These are phyloP conservation scores for Diaporthe aspalathi DNA, from an alignment of 2,329 filamentous ascomycete genomes.

Conservation along the genomic window DNA sequence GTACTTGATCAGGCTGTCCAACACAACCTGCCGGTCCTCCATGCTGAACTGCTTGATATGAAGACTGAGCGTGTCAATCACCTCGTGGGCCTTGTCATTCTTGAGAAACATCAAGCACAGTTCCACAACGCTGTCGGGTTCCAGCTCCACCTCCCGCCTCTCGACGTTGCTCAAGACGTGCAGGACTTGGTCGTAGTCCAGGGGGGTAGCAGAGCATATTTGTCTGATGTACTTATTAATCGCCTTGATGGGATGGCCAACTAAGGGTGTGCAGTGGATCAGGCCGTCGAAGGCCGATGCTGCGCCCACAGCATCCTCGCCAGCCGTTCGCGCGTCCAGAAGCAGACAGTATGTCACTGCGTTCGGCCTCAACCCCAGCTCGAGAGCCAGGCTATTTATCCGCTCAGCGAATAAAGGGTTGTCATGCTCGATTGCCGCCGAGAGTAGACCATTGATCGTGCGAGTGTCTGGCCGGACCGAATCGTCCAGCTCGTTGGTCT, in stretches of 20 bases:
- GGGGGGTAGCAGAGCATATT: slow-evolving; percentile 69
- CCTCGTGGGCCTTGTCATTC: slow-evolving; percentile 80
- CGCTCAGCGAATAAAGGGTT: slow-evolving; percentile 80
- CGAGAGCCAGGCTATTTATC: slow-evolving; percentile 74
- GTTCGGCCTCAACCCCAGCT: slow-evolving; percentile 74
- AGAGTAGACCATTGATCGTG: slow-evolving; percentile 82
- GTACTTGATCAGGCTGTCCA: slow-evolving; percentile 74
- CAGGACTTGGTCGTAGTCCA: slow-evolving; percentile 77
- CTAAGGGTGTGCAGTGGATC: slow-evolving; percentile 56
- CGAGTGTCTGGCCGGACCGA: slow-evolving; percentile 70
- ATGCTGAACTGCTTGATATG: slow-evolving; percentile 78
- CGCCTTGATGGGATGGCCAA: slow-evolving; percentile 63
- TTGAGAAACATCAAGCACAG: slow-evolving; percentile 80
- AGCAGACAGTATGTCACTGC: slow-evolving; percentile 78
- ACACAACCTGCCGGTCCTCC: slow-evolving; percentile 74
- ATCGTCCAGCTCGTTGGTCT: slow-evolving; percentile 58
- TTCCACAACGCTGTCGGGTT: slow-evolving; percentile 78
- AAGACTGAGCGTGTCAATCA: slow-evolving; percentile 83
- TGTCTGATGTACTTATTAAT: slow-evolving; percentile 78
- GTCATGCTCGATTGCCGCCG: slow-evolving; percentile 75
- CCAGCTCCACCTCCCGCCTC: slow-evolving; percentile 75
- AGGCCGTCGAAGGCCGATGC: slow-evolving; percentile 73
- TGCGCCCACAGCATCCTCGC: slow-evolving; percentile 78
- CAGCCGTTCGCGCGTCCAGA: slow-evolving; percentile 79
- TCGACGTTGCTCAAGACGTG: slow-evolving; percentile 80